These are phyloP conservation scores for Cordyceps tenuipes DNA, from an alignment of 2,329 filamentous ascomycete species.

Conservation along the genomic window DNA sequence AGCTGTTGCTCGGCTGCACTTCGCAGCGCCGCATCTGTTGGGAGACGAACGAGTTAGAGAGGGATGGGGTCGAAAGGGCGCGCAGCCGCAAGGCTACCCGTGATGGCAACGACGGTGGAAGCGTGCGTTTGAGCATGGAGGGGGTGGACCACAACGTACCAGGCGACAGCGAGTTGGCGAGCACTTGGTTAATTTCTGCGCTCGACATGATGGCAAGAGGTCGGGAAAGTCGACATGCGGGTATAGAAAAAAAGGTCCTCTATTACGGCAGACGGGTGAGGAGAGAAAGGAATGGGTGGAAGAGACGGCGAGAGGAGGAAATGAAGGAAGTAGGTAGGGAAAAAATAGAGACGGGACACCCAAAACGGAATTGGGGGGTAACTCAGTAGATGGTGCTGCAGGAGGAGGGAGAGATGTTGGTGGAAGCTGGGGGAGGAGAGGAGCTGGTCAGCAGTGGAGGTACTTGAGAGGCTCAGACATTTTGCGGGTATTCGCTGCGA, in stretches of 20 bases:
- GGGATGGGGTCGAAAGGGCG: not conserved
- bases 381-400: constrained; percentile 8
- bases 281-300: constrained; percentile 10
- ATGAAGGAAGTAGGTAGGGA: constrained; percentile 3
- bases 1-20: constrained; percentile 92
- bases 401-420: not conserved
- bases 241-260: constrained; percentile 14
- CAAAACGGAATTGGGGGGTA: constrained; percentile 11
- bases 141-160: constrained; percentile 50
- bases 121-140: constrained; percentile 10
- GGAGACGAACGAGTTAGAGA: constrained; percentile 26
- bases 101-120: constrained; percentile 9
- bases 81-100: not conserved
- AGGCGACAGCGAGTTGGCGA: constrained; percentile 91
- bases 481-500: not conserved
- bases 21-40: constrained; percentile 77
- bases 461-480: not conserved
- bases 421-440: not conserved
- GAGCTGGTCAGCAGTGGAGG: not conserved
- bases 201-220: constrained; percentile 50
- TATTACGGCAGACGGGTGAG: not conserved
- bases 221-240: constrained; percentile 30
- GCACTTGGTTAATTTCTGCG: constrained; percentile 96
- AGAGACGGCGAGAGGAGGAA: not conserved
- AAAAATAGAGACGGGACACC: constrained; percentile 8